Conservation (phyloP, 441 rosid species). For the Populus hybrid region DNA sequence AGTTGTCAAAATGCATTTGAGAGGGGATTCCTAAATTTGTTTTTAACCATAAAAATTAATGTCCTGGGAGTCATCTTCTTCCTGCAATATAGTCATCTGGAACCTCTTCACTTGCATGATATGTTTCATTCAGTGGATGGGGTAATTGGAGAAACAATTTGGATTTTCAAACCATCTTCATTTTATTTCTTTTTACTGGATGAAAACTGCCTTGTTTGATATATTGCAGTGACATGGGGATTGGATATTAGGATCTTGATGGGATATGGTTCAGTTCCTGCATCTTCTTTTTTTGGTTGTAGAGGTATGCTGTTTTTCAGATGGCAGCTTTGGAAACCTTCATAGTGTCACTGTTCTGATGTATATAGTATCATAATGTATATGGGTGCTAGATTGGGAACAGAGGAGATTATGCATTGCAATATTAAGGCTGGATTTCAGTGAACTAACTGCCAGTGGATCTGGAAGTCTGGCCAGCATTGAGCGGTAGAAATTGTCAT, state of each 20-base stretch:
- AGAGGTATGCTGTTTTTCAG: conserved; percentile 91
- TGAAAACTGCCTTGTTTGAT: conserved; percentile 65
- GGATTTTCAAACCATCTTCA: conserved; percentile 29
- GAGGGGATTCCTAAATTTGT: background rate
- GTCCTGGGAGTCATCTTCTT: background rate
- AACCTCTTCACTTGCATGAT: background rate
- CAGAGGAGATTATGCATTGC: conserved; percentile 79
- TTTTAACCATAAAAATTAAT: background rate
- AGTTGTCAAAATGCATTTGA: background rate
- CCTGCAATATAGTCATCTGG: background rate
- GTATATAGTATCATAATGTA: conserved; percentile 52
- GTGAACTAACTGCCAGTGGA: conserved; percentile 65
- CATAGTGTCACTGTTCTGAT: conserved; percentile 51
- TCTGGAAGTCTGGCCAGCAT: conserved; percentile 56
- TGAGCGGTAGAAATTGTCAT: conserved; percentile 56
- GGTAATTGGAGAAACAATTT: conserved; percentile 24
- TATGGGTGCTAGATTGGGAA: conserved; percentile 84
- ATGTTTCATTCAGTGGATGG: conserved; percentile 21
- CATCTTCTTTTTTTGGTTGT: conserved; percentile 22
- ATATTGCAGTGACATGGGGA: conserved; percentile 79
- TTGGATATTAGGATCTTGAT: conserved; percentile 86
- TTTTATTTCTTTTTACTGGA: conserved; percentile 27
- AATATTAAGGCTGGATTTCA: conserved; percentile 56
- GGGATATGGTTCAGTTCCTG: conserved; percentile 56
- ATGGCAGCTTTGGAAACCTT: conserved; percentile 68